Evolutionary conservation across 2,329 filamentous ascomycete genomes (phyloP).

Genomic region (Arthrocladium fulminans): DNA sequence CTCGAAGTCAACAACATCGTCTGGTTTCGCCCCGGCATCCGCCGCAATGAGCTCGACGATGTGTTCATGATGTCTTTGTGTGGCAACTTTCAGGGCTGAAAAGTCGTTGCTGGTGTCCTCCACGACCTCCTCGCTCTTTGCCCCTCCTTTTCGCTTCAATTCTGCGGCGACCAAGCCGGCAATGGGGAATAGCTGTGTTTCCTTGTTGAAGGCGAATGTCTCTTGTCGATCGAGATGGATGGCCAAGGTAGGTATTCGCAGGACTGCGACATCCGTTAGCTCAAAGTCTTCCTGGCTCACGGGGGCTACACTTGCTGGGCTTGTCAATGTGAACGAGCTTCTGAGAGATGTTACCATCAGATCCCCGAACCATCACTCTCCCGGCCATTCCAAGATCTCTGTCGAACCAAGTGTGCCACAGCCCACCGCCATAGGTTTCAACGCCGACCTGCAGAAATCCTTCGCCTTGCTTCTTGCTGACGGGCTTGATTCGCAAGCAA

Average conservation of each 20-base stretch:
- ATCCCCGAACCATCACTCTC: constrained; percentile 68
- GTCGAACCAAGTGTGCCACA: constrained; percentile 99
- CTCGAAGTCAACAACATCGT: constrained; percentile 84
- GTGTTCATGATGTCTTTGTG: constrained; percentile 79
- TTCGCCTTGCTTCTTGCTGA: constrained; percentile 76
- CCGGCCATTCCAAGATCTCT: constrained; percentile 86
- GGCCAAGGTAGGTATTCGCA: constrained; percentile 85
- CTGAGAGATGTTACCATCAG: constrained; percentile 65
- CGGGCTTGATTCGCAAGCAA: constrained; percentile 83
- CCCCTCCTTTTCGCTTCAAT: constrained; percentile 60
- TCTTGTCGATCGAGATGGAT: constrained; percentile 85
- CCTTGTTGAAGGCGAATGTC: constrained; percentile 91
- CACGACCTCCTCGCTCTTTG: constrained; percentile 30
- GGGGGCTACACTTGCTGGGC: constrained; percentile 45
- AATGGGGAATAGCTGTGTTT: constrained; percentile 91
- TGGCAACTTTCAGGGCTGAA: constrained; percentile 65
- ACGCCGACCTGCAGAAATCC: constrained; percentile 93
- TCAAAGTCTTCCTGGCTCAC: neutral
- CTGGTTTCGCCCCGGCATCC: constrained; percentile 60
- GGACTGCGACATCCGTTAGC: constrained; percentile 37
- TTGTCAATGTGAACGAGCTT: constrained; percentile 84
- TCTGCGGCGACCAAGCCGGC: constrained; percentile 78
- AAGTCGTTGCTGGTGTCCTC: constrained; percentile 44
- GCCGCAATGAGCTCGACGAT: constrained; percentile 76
- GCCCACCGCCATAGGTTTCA: constrained; percentile 90